Evolutionary conservation across 2,329 filamentous ascomycete genomes (phyloP).

Genomic region (Hymenoscyphus repandus): DNA sequence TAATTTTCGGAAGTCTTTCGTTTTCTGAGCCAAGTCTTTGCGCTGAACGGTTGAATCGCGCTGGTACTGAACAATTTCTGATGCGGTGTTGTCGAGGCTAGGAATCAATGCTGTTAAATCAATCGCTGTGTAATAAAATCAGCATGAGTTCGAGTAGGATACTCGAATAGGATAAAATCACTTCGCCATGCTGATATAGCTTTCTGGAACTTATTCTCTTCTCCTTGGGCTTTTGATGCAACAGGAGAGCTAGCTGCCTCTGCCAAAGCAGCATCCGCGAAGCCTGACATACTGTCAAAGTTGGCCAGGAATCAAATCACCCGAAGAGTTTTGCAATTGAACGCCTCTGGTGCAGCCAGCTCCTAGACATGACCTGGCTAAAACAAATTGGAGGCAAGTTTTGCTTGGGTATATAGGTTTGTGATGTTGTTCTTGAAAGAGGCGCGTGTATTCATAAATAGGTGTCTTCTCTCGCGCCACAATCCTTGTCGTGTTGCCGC

Average conservation of each 20-base stretch:
- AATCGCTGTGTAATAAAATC: constrained; percentile 55
- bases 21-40: constrained; percentile 98
- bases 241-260: constrained; percentile 14
- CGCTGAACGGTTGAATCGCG: constrained; percentile 92
- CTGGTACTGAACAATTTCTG: constrained; percentile 89
- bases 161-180: constrained; percentile 38
- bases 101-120: constrained; percentile 80
- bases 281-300: constrained; percentile 22
- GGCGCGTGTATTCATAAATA: no score
- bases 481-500: no score
- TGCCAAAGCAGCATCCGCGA: constrained; percentile 22
- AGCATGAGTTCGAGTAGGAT: constrained; percentile 12
- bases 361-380: not conserved
- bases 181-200: constrained; percentile 96
- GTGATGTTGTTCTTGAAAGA: no score
- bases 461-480: no score
- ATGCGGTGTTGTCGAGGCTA: constrained; percentile 86
- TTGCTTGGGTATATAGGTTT: no score
- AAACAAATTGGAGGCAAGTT: not conserved
- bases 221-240: constrained; percentile 35
- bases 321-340: not conserved
- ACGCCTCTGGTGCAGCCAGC: not conserved
- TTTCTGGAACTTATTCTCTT: constrained; percentile 90
- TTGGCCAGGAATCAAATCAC: not conserved
- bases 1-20: constrained; percentile 92